Evolutionary conservation across 768 basidiomycete genomes (phyloP).

Genomic region (Dacryopinax primogenitus): DNA sequence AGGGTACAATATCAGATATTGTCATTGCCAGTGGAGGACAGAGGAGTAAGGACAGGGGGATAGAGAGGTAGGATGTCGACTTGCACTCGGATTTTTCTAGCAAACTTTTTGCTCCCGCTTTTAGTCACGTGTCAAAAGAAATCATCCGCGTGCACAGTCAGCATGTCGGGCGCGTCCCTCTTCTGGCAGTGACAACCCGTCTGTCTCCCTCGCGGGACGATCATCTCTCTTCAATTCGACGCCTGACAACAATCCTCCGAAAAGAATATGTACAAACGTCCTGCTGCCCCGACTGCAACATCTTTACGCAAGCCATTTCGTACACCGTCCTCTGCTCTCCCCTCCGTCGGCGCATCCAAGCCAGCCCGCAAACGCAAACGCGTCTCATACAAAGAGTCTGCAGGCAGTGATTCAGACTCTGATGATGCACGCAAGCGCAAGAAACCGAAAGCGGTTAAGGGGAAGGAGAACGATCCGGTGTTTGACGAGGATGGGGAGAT

Average conservation of each 20-base stretch:
- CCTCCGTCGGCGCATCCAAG: slow-evolving; percentile 40
- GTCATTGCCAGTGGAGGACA: not conserved
- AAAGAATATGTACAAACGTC: slow-evolving; percentile 7
- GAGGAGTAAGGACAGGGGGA: not conserved
- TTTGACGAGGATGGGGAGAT: slow-evolving; percentile 49
- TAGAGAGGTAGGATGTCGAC: not conserved
- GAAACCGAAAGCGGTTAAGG: slow-evolving; percentile 42
- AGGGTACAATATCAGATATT: not conserved
- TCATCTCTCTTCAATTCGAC: not conserved
- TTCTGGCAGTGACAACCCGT: not conserved
- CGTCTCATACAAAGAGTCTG: slow-evolving; percentile 65
- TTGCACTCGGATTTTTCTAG: not conserved
- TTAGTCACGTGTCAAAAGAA: not conserved
- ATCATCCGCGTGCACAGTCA: slow-evolving; percentile 7
- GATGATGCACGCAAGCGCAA: slow-evolving; percentile 48
- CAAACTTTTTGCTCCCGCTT: not conserved
- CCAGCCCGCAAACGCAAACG: slow-evolving; percentile 75
- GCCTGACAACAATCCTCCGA: not conserved
- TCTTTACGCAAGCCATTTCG: slow-evolving; percentile 54
- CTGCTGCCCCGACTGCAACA: not conserved
- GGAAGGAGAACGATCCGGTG: slow-evolving; percentile 47
- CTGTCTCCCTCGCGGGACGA: not conserved
- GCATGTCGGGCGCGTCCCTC: not conserved
- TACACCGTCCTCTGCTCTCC: slow-evolving; percentile 40
- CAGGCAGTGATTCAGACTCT: slow-evolving; percentile 38